Conservation (phyloP, 129 eudicot genomes). For the Glebionis coronaria region DNA sequence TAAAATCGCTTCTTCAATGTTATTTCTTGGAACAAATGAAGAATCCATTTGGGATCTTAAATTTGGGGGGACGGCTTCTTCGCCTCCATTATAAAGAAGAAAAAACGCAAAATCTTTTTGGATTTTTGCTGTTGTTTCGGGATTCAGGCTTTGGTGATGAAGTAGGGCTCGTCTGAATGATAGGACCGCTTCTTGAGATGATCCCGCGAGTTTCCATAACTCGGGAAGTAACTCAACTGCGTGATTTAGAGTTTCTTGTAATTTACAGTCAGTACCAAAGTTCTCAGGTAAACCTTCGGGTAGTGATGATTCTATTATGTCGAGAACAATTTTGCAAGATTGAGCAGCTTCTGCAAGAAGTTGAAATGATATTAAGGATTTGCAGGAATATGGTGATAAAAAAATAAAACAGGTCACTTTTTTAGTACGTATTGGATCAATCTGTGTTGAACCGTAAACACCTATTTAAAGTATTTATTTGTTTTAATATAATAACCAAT, state of each 20-base stretch:
- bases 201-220: conserved; percentile 85
- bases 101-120: conserved; percentile 88
- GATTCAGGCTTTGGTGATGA: conserved; percentile 67
- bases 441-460: too few species aligned
- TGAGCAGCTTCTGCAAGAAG: conserved; percentile 66
- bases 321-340: conserved; percentile 85
- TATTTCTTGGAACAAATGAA: conserved; percentile 74
- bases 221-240: conserved; percentile 91
- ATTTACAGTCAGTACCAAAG: conserved; percentile 71
- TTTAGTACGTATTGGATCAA: too few species aligned
- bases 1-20: conserved; percentile 87
- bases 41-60: conserved; percentile 73
- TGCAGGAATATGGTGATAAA: neutral
- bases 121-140: conserved; percentile 56
- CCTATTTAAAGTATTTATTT: too few species aligned
- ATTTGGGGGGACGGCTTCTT: conserved; percentile 69
- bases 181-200: conserved; percentile 68
- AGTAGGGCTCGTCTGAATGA: conserved; percentile 84
- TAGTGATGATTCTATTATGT: conserved; percentile 85
- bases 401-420: neutral
- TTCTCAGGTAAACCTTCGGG: conserved; percentile 87
- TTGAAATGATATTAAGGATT: neutral
- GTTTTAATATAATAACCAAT: too few species aligned
- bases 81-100: conserved; percentile 80
- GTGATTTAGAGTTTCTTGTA: conserved; percentile 87